These are phyloP conservation scores for Talaromyces ruber DNA, from an alignment of 495 filamentous ascomycete species.

Conservation along the genomic window DNA sequence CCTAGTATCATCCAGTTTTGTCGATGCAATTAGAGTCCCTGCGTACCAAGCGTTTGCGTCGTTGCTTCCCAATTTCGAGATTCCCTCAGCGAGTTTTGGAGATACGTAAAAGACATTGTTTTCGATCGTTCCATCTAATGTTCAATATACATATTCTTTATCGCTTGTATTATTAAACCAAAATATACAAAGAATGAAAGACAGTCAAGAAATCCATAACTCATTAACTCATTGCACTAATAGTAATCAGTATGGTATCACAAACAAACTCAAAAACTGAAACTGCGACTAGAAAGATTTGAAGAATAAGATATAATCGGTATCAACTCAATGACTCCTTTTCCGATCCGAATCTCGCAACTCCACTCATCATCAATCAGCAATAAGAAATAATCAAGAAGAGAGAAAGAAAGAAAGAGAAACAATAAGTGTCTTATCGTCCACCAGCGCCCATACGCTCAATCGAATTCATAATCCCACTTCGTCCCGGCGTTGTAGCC, in stretches of 20 bases:
- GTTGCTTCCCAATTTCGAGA: neutral
- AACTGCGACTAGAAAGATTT: neutral
- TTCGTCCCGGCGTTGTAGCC: slow-evolving; percentile 31
- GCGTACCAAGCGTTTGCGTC: neutral
- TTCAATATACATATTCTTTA: neutral
- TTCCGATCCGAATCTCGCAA: neutral
- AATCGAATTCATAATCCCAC: slow-evolving; percentile 63
- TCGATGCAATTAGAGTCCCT: neutral
- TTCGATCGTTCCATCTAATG: neutral
- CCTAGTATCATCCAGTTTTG: neutral
- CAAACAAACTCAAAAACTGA: neutral
- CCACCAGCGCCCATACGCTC: slow-evolving; percentile 55
- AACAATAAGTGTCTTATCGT: neutral
- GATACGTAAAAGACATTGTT: neutral
- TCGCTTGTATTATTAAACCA: neutral
- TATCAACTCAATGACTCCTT: neutral
- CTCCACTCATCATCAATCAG: neutral
- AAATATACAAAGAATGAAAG: neutral
- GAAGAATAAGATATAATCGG: neutral
- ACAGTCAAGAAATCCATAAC: neutral
- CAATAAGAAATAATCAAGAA: neutral
- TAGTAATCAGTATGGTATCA: neutral
- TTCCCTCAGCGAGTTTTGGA: neutral
- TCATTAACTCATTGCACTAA: neutral
- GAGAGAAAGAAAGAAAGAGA: neutral